These are phyloP conservation scores for Olyra latifolia DNA, from an alignment of 176 grass and related monocot genomes.

Conservation along the genomic window DNA sequence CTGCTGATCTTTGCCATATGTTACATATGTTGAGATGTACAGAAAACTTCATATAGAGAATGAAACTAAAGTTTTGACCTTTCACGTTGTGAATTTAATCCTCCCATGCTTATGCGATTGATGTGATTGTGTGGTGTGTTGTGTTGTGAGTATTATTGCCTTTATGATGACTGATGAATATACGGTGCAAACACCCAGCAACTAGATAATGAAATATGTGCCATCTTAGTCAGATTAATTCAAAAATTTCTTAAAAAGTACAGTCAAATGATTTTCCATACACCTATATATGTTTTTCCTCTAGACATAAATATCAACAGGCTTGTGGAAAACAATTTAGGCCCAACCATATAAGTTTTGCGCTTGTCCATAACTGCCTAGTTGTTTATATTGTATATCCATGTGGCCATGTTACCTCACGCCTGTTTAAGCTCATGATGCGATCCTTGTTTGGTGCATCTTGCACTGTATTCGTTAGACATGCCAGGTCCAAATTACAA, in stretches of 20 bases:
- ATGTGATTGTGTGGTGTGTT: not conserved
- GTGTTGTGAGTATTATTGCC: too few species aligned
- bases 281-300: too few species aligned
- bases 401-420: not conserved
- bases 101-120: too few species aligned
- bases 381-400: not conserved
- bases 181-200: too few species aligned
- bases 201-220: too few species aligned
- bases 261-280: too few species aligned
- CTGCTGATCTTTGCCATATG: not conserved
- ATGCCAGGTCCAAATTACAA: not conserved
- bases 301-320: too few species aligned
- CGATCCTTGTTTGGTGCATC: not conserved
- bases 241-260: too few species aligned
- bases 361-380: not conserved
- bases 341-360: not conserved
- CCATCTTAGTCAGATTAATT: too few species aligned
- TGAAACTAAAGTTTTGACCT: slow-evolving; percentile 12
- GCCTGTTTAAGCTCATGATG: not conserved
- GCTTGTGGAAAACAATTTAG: too few species aligned
- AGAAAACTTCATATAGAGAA: not conserved
- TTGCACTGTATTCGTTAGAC: not conserved
- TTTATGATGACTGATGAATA: too few species aligned
- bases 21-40: slow-evolving; percentile 14
- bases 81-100: not conserved